A percentile compares a stretch with the other conserved stretches of the same genome.
These are phyloP conservation scores for Colletotrichum falcatum DNA, from an alignment of 2,329 filamentous ascomycete species.

Conservation along the genomic window DNA sequence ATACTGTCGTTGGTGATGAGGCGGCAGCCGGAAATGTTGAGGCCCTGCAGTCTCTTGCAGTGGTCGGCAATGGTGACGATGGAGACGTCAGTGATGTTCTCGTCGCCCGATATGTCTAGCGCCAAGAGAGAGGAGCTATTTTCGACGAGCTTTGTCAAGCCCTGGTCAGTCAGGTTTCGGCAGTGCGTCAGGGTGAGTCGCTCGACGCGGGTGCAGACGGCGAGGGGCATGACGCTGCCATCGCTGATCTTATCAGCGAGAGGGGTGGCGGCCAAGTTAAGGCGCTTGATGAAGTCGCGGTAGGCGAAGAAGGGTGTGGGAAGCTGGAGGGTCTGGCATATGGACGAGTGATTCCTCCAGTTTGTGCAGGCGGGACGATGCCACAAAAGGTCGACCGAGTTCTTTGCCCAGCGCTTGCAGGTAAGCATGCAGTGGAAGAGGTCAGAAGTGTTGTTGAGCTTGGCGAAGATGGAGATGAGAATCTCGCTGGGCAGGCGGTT, in stretches of 20 bases:
- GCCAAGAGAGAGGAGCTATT: constrained; percentile 87
- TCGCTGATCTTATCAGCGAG: constrained; percentile 84
- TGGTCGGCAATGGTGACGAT: constrained; percentile 82
- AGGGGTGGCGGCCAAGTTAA: constrained; percentile 80
- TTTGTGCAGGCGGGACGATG: constrained; percentile 91
- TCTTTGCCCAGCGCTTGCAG: constrained; percentile 93
- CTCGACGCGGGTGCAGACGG: constrained; percentile 90
- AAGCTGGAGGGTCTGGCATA: constrained; percentile 81
- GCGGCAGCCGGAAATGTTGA: constrained; percentile 91
- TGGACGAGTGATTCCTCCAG: constrained; percentile 83
- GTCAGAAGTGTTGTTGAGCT: constrained; percentile 80
- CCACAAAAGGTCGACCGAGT: constrained; percentile 94
- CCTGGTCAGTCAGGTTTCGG: constrained; percentile 83
- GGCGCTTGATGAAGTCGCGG: constrained; percentile 87
- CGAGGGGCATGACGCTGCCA: constrained; percentile 85
- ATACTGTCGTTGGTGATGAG: constrained; percentile 90
- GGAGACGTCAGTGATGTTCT: constrained; percentile 86
- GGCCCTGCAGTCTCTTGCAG: constrained; percentile 86
- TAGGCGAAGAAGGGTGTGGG: constrained; percentile 88
- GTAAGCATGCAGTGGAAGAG: constrained; percentile 91
- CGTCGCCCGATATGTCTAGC: constrained; percentile 87
- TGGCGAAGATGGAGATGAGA: constrained; percentile 91
- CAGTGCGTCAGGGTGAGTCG: constrained; percentile 94
- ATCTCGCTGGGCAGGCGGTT: constrained; percentile 92
- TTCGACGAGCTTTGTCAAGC: constrained; percentile 81